phyloP scores from a whole-genome alignment of 1,284 basidiomycete species.

The Tilletia setariae region DNA sequence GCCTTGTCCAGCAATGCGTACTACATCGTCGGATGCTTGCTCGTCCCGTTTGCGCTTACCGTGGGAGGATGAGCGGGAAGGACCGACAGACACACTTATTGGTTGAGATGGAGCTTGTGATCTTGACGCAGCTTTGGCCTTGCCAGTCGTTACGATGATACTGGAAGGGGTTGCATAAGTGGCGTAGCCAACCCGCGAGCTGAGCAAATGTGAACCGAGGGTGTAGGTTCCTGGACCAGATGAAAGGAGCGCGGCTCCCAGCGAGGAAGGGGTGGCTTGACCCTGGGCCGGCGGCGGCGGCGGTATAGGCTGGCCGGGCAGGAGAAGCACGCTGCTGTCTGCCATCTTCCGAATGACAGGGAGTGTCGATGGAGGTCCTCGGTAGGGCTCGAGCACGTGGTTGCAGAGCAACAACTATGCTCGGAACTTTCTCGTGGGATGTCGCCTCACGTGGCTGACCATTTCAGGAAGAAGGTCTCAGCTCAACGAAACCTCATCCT shows the following conservation, averaged over 20 bases:
- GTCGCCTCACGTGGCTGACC: no score
- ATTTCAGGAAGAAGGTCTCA: no score
- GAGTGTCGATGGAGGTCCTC: neutral
- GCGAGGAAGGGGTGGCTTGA: neutral
- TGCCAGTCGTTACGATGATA: constrained; percentile 5
- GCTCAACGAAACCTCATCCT: no score
- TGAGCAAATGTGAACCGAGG: constrained; percentile 36
- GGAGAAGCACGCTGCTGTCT: constrained; percentile 11
- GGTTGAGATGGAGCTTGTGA: neutral
- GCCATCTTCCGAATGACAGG: neutral
- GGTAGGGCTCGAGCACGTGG: no score
- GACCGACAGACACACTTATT: neutral
- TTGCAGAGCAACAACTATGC: no score
- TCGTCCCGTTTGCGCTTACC: constrained; percentile 8
- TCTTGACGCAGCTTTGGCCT: neutral
- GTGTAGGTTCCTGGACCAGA: constrained; percentile 37
- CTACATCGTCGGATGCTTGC: neutral
- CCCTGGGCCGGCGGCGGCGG: neutral
- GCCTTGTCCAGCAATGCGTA: neutral
- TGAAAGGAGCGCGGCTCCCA: neutral
- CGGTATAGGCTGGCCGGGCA: constrained; percentile 24
- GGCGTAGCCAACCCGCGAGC: constrained; percentile 40
- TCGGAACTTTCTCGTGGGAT: no score
- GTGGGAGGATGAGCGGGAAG: constrained; percentile 13
- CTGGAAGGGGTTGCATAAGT: constrained; percentile 8